Base-by-base conservation (phyloP, 768 basidiomycete genomes). In the Lactarius tabidus region DNA sequence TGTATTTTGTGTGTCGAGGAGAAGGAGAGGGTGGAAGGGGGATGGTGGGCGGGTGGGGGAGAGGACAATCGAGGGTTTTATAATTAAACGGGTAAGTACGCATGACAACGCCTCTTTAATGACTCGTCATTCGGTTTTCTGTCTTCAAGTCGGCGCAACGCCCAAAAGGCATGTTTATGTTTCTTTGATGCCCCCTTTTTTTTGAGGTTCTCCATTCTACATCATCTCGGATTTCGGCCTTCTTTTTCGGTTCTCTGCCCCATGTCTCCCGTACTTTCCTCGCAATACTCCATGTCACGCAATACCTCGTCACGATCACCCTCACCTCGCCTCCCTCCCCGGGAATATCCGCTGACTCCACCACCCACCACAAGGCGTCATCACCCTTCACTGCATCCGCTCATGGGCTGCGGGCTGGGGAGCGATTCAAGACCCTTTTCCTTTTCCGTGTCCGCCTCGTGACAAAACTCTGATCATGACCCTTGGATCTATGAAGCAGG, bases 41-140 rank as follows among this genome's bases (percentile, higher is more conserved):
- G 28, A n/a, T n/a, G 39, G 20, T 31, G 48, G 52, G 60, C 57
- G 60, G 65, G 65, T 54, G 39, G 57, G 35, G 35, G 54, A 12
- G 18, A 56, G 18, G 23, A 36, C 35, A 38, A 57, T 14, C 20
- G 7, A 36, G 45, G 60, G 56, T 33, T 61, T 65, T 51, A 51
- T 51, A 51, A 51, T 51, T 65, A 61, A 65, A 57, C 61, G 64
- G 8, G 48, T 17, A 51, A 26, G 48, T 51, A 28, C 38, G 60
- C 64, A 61, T 65, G 60, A 57, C 64, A 61, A 65, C 64, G 59
- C 59, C 53, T 39, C 57, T 41, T 39, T 57, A 36, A 60, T 65
- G 64, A 65, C 64, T 65, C 59, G 64, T 59, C 57, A 52, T 59
- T 41, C 57, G 10, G 8, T 51, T 51, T 41, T 29, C 26, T 9